A percentile compares a stretch with the other conserved stretches of the same genome.
phyloP scores from a whole-genome alignment of 352 stramenopile genomes.

The Globisporangium acanthophoron region DNA sequence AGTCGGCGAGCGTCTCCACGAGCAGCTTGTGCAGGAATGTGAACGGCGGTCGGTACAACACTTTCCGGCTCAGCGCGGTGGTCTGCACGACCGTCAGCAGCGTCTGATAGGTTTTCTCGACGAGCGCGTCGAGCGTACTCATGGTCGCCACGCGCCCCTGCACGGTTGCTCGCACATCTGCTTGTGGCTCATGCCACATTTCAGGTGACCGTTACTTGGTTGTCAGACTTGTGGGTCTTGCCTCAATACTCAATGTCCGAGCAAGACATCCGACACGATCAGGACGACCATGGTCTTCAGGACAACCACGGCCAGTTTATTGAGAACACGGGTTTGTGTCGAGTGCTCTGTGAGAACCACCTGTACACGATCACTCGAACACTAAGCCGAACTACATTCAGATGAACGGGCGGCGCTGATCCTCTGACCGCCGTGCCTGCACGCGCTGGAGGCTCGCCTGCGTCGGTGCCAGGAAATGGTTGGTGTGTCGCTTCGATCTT shows the following conservation, averaged over 20 bases:
- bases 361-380: too few species aligned
- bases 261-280: too few species aligned
- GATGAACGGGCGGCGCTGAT: conserved; percentile 42
- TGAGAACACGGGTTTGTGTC: too few species aligned
- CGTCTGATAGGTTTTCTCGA: conserved; percentile 60
- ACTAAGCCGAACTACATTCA: not conserved
- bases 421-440: conserved; percentile 19
- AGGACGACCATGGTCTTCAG: too few species aligned
- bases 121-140: conserved; percentile 20
- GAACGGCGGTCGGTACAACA: conserved; percentile 68
- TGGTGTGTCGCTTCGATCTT: conserved; percentile 23
- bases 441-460: conserved; percentile 58
- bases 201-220: conserved; percentile 2
- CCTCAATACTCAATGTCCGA: too few species aligned
- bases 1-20: conserved; percentile 51
- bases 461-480: conserved; percentile 59
- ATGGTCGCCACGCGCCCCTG: not conserved
- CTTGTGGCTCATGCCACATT: not conserved
- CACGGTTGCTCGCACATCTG: not conserved
- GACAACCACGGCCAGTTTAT: too few species aligned
- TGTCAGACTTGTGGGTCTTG: too few species aligned
- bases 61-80: conserved; percentile 60
- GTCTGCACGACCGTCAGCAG: conserved; percentile 63
- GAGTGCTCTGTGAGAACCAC: too few species aligned
- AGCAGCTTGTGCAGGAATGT: conserved; percentile 82